These are phyloP conservation scores for Dunaliella salina DNA, from an alignment of 163 green algal species.

Conservation along the genomic window DNA sequence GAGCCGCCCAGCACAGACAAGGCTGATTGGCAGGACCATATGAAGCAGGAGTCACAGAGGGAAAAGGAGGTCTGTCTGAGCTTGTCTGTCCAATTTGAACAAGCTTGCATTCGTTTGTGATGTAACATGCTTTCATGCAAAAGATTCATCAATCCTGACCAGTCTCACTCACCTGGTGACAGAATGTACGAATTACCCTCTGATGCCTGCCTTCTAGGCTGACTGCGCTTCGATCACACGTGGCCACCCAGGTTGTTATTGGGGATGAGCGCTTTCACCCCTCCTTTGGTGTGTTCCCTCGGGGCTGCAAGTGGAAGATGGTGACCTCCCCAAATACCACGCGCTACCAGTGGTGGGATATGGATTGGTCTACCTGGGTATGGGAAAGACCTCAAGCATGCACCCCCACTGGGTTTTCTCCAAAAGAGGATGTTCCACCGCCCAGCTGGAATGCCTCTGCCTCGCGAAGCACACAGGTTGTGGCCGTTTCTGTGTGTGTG, in stretches of 20 bases:
- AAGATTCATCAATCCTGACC: no score
- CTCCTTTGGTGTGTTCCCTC: slow-evolving; percentile 62
- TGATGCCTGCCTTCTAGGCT: no score
- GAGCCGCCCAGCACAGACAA: no score
- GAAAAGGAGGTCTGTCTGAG: background rate
- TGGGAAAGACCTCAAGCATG: slow-evolving; percentile 52
- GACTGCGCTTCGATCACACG: no score
- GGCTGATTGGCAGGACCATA: background rate
- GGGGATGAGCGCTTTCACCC: slow-evolving; percentile 25
- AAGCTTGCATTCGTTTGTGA: no score
- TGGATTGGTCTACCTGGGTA: slow-evolving; percentile 33
- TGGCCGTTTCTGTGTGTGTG: background rate
- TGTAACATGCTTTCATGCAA: no score
- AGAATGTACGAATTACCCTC: no score
- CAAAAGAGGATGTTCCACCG: slow-evolving; percentile 6
- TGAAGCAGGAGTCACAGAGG: background rate
- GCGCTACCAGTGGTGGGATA: slow-evolving; percentile 73
- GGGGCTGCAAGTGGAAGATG: slow-evolving; percentile 71
- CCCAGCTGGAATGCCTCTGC: slow-evolving; percentile 38
- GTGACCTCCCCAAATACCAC: slow-evolving; percentile 26
- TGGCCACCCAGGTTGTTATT: background rate
- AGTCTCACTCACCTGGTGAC: no score
- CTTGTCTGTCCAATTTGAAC: no score
- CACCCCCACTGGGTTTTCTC: slow-evolving; percentile 29
- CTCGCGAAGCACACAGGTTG: slow-evolving; percentile 54